phyloP scores from a whole-genome alignment of 2,329 filamentous ascomycete species.

The Penicillium verrucosum region DNA sequence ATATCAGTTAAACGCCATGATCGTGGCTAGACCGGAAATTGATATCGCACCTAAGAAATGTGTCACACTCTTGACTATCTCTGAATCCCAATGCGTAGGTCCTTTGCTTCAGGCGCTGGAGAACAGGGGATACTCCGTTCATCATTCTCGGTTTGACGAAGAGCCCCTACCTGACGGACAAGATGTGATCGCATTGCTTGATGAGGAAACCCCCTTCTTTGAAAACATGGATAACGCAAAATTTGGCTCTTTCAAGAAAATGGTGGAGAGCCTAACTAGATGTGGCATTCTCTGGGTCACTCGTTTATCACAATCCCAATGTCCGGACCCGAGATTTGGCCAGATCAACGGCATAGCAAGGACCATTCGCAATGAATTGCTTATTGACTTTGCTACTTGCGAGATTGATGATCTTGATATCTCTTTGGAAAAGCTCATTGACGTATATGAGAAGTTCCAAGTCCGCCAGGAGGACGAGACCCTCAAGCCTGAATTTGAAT shows the following conservation, averaged over 20 bases:
- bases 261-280: not conserved
- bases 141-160: not conserved
- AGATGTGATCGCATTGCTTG: constrained; percentile 14
- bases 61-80: not conserved
- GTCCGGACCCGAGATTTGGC: constrained; percentile 28
- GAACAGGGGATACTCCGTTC: constrained; percentile 2
- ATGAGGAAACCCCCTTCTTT: constrained; percentile 13
- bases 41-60: not conserved
- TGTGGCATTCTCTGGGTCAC: constrained; percentile 33
- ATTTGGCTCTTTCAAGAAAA: constrained; percentile 4
- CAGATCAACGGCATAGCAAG: constrained; percentile 30
- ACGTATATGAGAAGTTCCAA: constrained; percentile 14
- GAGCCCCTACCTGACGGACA: constrained; percentile 1
- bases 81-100: not conserved
- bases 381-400: constrained; percentile 26
- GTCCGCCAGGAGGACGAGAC: constrained; percentile 1
- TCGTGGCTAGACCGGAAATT: constrained; percentile 5
- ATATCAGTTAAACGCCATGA: constrained; percentile 8
- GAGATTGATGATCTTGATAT: constrained; percentile 14
- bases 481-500: constrained; percentile 21
- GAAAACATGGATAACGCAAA: constrained; percentile 4
- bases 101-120: not conserved
- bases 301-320: constrained; percentile 17
- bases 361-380: constrained; percentile 28
- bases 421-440: constrained; percentile 7